Base-by-base conservation (phyloP, 306 rosid species). In the Spatholobus suberectus region DNA sequence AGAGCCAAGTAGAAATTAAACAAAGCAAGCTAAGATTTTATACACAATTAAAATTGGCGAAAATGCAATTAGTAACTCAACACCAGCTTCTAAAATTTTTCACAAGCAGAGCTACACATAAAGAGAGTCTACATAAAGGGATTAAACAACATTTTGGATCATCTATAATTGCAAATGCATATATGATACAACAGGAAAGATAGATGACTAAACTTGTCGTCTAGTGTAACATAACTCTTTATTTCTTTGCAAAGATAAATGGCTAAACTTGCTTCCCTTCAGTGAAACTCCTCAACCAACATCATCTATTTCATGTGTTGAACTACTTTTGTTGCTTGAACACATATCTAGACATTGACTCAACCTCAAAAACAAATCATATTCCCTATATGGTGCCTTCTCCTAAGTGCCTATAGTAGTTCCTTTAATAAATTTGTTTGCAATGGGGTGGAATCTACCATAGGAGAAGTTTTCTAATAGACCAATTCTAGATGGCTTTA, bases 281-380 rank as follows among this genome's bases (percentile, higher is more conserved):
- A 47, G 94, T 70, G 91, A 87, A 82, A 78, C 84, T 81, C 89
- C 77, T 18, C 86, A 79, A 62, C 88, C 90, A 80, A 86, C 79
- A 75, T 89, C 91, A 65, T 88, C 94, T 0, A 44, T 88, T 82
- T 85, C 94, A 70, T 81, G 59, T 61, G 89, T 89, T 59, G 85
- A 75, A 54, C 81, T 76, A 80, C 83, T 86, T 58, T 85, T 87
- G 14, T 85, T 83, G 66, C 90, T 83, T 21, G 71, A 61, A 82
- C 85, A 68, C 26, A 84, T 87, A 63, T 85, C 89, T 54, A 89
- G 68, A 80, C 73, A 73, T 23, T 57, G 87, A 73, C 97, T 95
- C 97, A 95, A 59, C 75, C 95, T 89, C 87, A 95, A 84, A 43
- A 95, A 89, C 52, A 95, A 89, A 79, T 95, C 98, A 71, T 95